Base-by-base conservation (phyloP, 495 filamentous ascomycete genomes). In the Umbilicaria muhlenbergii region DNA sequence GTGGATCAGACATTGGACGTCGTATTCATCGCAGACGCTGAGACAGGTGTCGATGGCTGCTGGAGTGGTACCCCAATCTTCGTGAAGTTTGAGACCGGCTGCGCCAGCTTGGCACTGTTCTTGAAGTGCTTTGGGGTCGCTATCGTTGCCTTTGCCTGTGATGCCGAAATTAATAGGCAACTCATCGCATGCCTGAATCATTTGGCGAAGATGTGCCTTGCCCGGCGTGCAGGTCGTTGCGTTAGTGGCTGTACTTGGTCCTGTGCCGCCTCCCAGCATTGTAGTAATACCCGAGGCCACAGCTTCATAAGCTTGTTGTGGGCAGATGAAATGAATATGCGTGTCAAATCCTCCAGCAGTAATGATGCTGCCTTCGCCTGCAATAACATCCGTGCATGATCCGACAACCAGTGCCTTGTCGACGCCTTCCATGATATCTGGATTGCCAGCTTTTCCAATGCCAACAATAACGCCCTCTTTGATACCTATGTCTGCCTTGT, bases 311-410 rank as follows among this genome's bases (percentile, higher is more conserved):
- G 77, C 84, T 63, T 98, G 91, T 57, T 98, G 91, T 11, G 92
- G 91, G 57, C 89, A 96, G 54, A 98, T 96, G 50, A 91, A 86
- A 58, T 98, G 91, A 47, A 98, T 86, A 58, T 98, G 91, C 16
- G 82, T 79, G 60, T 98, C 91, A 45, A 94, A 74, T 2, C 83
- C 91, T 54, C 91, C 91, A 11, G 86, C 85, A 1, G 91, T 98
- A 18, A 98, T 58, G 46, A 98, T 96, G 65, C 85, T 86, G 48
- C 83, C 77, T 60, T 98, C 91, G 13, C 80, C 91, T 10, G 91
- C 88, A 57, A 98, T 80, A n/a, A 95, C 84, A 64, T 98, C 91
- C 0, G 91, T 98, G 44, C 86, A 86, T 32, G 78, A 77, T 3
- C 92, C 91, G 12, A 96, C 78, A 3, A 94, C 65, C 75, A 98